These are phyloP conservation scores for Pelargonium myrrhifolium DNA, from an alignment of 441 rosid species.

Conservation along the genomic window DNA sequence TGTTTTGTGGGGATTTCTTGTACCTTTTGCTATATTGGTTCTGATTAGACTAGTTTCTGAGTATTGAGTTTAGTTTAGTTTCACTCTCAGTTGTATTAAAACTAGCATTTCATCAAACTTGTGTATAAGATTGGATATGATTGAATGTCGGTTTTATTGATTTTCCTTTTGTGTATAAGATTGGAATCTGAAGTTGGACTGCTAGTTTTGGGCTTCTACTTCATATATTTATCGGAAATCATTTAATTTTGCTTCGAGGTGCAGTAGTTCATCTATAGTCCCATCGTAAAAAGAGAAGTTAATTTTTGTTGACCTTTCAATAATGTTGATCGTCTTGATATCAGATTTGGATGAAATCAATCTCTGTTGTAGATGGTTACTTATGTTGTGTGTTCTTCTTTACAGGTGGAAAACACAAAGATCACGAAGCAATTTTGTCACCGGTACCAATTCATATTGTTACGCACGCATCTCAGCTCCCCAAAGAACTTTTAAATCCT, in stretches of 20 bases:
- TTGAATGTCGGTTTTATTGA: background rate
- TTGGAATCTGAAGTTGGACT: background rate
- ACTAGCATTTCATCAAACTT: background rate
- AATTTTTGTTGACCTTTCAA: background rate
- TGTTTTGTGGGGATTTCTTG: too few species aligned
- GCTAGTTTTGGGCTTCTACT: background rate
- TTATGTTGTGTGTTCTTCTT: background rate
- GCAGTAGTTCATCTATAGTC: background rate
- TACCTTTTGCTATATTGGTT: background rate
- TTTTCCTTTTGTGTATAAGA: background rate
- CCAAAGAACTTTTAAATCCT: constrained; percentile 16
- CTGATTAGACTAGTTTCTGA: background rate
- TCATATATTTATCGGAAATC: background rate
- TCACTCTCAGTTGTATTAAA: background rate
- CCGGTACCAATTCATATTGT: constrained; percentile 17
- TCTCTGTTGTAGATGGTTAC: too few species aligned
- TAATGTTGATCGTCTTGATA: too few species aligned
- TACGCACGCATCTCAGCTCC: constrained; percentile 19
- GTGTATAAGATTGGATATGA: background rate
- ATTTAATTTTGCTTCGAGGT: background rate
- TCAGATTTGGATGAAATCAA: too few species aligned
- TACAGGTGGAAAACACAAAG: background rate
- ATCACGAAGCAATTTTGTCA: background rate
- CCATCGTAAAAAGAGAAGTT: too few species aligned
- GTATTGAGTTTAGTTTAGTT: background rate